phyloP scores from a whole-genome alignment of 2,329 filamentous ascomycete species.

The Botryotinia narcissicola region DNA sequence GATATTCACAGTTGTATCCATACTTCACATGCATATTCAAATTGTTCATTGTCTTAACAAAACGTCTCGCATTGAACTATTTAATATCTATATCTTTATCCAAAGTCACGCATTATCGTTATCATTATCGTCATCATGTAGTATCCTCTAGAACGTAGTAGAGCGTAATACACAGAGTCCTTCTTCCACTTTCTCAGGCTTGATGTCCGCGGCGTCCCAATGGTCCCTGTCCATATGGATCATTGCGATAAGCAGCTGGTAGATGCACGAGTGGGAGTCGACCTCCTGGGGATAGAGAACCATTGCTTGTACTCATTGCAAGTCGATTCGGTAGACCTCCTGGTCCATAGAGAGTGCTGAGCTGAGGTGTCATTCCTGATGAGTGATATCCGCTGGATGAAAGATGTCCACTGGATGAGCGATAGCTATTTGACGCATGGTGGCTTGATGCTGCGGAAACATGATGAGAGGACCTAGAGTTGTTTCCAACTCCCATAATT shows the following conservation, averaged over 20 bases:
- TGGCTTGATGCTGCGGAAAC: background rate
- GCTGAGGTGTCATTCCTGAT: background rate
- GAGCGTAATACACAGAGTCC: background rate
- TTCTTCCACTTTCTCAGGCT: background rate
- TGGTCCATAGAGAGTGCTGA: background rate
- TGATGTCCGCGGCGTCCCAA: background rate
- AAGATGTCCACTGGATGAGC: background rate
- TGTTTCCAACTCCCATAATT: background rate
- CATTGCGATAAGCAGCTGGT: background rate
- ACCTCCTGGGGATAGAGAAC: background rate
- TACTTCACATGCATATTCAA: background rate
- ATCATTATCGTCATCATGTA: background rate
- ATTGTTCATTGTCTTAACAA: background rate
- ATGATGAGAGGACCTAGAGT: background rate
- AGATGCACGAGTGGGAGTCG: background rate
- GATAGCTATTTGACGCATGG: background rate
- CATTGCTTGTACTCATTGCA: background rate
- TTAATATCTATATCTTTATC: background rate
- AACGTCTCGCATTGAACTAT: background rate
- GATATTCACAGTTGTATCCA: background rate
- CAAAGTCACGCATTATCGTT: background rate
- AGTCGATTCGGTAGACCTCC: background rate
- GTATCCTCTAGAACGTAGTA: background rate
- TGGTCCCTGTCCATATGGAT: background rate
- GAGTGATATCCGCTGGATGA: background rate